A percentile compares a stretch with the other conserved stretches of the same genome.
Evolutionary conservation across 108 stramenopile species (phyloP).

Genomic region (Pseudonitzschia multiseries): DNA sequence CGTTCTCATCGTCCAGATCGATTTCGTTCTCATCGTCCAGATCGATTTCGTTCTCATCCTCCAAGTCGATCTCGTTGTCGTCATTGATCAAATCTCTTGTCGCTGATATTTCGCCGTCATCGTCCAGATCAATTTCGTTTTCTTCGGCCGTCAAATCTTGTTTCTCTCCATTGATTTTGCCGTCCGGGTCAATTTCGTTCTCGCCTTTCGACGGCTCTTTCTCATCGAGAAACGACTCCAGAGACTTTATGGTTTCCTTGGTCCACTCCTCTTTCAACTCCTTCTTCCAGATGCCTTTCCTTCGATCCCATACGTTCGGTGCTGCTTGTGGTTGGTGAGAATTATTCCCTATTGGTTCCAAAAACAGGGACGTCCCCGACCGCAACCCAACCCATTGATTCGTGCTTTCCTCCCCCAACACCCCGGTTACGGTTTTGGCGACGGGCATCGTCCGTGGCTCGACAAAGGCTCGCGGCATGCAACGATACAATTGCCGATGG

Average conservation of each 20-base stretch:
- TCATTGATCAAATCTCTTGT: constrained; percentile 61
- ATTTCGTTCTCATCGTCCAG: constrained; percentile 12
- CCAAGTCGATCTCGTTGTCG: constrained; percentile 21
- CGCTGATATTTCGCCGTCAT: too few relatives aligned
- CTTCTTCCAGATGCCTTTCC: constrained; percentile 5
- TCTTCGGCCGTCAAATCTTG: too few relatives aligned
- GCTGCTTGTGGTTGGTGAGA: too few relatives aligned
- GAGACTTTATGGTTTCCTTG: constrained; percentile 3
- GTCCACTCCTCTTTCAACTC: constrained; percentile 23
- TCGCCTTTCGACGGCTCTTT: neutral
- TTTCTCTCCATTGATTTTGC: too few relatives aligned
- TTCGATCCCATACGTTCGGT: constrained; percentile 27
- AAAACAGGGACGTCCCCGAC: constrained; percentile 26
- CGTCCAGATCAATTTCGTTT: too few relatives aligned
- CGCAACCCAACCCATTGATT: neutral
- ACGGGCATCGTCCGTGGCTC: too few relatives aligned
- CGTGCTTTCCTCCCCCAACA: too few relatives aligned
- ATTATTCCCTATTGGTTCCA: too few relatives aligned
- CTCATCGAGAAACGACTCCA: constrained; percentile 14
- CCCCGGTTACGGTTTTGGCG: too few relatives aligned
- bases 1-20: constrained; percentile 16
- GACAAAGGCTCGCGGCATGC: constrained; percentile 11
- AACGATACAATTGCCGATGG: neutral
- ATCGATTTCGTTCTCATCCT: constrained; percentile 11
- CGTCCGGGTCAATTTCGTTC: constrained; percentile 36